These are phyloP conservation scores for Cercospora sp. DNA, from an alignment of 2,329 filamentous ascomycete genomes.

Conservation along the genomic window DNA sequence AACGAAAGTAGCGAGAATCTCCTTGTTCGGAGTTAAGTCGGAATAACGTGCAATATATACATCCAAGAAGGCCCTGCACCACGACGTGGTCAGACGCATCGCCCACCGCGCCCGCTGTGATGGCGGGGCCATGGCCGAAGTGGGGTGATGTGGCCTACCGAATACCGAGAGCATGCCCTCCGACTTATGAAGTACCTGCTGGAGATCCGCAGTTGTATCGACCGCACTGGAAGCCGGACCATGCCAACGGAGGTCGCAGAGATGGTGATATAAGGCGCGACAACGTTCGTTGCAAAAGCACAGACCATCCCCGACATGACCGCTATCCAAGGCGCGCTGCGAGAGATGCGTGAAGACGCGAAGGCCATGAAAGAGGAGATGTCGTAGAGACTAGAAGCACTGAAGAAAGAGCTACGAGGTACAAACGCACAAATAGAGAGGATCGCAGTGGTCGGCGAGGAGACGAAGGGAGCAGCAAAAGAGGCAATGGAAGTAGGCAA, in stretches of 20 bases:
- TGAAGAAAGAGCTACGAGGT: too few species aligned
- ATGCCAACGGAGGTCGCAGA: neutral
- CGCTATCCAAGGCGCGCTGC: too few species aligned
- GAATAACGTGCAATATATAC: constrained; percentile 10
- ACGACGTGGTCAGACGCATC: constrained; percentile 6
- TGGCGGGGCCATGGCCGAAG: constrained; percentile 5
- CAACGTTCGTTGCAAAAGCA: too few species aligned
- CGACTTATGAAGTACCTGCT: constrained; percentile 18
- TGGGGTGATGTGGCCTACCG: constrained; percentile 4
- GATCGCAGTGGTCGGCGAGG: too few species aligned
- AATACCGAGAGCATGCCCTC: constrained; percentile 15
- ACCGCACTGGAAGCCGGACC: constrained; percentile 13
- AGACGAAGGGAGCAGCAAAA: too few species aligned
- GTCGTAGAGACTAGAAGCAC: too few species aligned
- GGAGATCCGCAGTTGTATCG: constrained; percentile 12
- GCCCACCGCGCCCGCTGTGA: constrained; percentile 9
- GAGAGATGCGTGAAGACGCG: too few species aligned
- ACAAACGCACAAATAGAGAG: too few species aligned
- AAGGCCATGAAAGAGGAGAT: too few species aligned
- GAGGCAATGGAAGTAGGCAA: too few species aligned
- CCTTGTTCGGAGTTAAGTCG: constrained; percentile 9
- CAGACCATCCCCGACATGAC: too few species aligned
- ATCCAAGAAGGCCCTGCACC: neutral
- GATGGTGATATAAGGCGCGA: too few species aligned
- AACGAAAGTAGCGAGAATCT: constrained; percentile 11